Evolutionary conservation across 108 stramenopile genomes (phyloP).

Genomic region (Asterionellopsis glacialis): DNA sequence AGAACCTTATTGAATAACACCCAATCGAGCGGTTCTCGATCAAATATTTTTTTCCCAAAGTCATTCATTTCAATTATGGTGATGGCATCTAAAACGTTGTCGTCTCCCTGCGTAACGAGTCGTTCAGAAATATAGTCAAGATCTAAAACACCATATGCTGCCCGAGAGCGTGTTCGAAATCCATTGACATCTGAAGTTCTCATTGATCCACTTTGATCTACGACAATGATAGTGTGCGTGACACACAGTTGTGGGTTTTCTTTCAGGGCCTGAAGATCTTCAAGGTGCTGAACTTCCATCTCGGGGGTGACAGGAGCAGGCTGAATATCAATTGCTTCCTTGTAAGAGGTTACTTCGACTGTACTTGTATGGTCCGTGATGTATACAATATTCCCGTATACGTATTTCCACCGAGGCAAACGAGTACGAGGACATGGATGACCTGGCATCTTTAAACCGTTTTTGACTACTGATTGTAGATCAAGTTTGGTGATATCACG

Average conservation of each 20-base stretch:
- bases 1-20: conserved; percentile 55
- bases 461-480: conserved; percentile 39
- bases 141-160: conserved; percentile 42
- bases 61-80: conserved; percentile 52
- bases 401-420: conserved; percentile 39
- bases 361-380: conserved; percentile 31
- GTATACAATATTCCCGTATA: conserved; percentile 44
- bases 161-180: conserved; percentile 39
- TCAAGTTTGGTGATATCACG: conserved; percentile 54
- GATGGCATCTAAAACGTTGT: conserved; percentile 44
- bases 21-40: conserved; percentile 53
- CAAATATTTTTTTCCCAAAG: conserved; percentile 21
- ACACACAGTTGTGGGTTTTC: conserved; percentile 45
- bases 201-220: conserved; percentile 64
- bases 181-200: conserved; percentile 34
- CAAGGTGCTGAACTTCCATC: conserved; percentile 18
- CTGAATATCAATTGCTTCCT: conserved; percentile 34
- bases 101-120: conserved; percentile 31
- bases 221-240: conserved; percentile 51
- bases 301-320: conserved; percentile 23
- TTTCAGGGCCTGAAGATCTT: conserved; percentile 26
- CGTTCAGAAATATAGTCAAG: conserved; percentile 62
- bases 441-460: conserved; percentile 26
- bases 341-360: conserved; percentile 47
- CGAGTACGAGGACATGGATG: conserved; percentile 16